Conservation (phyloP, 2,329 filamentous ascomycete genomes). For the Colletotrichum sp. region DNA sequence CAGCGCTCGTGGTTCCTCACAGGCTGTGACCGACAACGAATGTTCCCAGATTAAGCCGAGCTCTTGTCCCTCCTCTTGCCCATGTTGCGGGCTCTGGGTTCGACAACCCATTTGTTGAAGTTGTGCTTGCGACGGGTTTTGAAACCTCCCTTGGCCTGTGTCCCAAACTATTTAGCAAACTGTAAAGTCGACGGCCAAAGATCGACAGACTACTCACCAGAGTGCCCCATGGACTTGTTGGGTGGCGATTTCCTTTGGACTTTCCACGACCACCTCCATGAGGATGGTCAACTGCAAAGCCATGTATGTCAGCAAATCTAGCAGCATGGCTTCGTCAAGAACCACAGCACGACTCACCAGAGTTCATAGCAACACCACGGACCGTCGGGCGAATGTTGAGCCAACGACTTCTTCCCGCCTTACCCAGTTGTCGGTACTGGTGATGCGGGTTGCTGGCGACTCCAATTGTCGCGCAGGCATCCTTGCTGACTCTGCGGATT, state of each 20-base stretch:
- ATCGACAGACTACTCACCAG: conserved; percentile 68
- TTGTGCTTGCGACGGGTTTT: conserved; percentile 92
- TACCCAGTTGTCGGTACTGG: conserved; percentile 89
- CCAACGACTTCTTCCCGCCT: conserved; percentile 93
- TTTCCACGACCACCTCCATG: conserved; percentile 99
- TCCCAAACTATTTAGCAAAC: conserved; percentile 30
- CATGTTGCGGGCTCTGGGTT: conserved; percentile 83
- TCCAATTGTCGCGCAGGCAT: conserved; percentile 94
- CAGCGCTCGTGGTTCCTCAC: background rate
- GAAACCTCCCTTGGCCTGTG: conserved; percentile 79
- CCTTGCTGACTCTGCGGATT: conserved; percentile 84
- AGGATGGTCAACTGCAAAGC: conserved; percentile 78
- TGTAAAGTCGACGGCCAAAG: background rate
- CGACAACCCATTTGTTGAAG: conserved; percentile 89
- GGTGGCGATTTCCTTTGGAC: conserved; percentile 96
- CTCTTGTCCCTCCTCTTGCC: conserved; percentile 80
- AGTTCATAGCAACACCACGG: conserved; percentile 98
- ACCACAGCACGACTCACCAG: conserved; percentile 61
- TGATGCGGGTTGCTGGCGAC: conserved; percentile 92
- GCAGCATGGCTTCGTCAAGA: background rate
- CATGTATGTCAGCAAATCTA: background rate
- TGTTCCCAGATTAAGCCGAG: background rate
- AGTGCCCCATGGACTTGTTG: conserved; percentile 94
- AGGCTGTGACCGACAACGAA: background rate
- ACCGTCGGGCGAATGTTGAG: conserved; percentile 94